Percentiles rank a stretch among this genome's conserved stretches.
These are phyloP conservation scores for Sextonia rubra DNA, from an alignment of 164 flowering plant genomes.

Conservation along the genomic window DNA sequence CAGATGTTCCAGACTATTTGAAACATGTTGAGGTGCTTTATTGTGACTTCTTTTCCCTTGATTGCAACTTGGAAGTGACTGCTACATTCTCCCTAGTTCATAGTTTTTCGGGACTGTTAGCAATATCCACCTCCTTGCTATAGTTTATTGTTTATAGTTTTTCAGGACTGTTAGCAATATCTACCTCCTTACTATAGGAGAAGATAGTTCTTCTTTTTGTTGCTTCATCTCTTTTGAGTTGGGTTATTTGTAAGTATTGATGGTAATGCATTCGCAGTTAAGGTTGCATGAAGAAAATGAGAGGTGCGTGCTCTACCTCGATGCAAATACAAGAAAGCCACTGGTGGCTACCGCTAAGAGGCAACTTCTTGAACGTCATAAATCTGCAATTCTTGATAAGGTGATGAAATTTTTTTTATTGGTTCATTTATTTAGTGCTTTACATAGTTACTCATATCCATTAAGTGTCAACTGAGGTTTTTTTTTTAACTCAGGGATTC, in stretches of 20 bases:
- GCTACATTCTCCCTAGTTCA: background rate
- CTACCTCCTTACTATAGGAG: background rate
- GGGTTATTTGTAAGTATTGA: slow-evolving; percentile 2
- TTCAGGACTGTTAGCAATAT: background rate
- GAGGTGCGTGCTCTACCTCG: slow-evolving; percentile 83
- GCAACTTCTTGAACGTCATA: slow-evolving; percentile 90
- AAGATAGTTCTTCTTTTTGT: background rate
- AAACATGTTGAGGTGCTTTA: slow-evolving; percentile 90
- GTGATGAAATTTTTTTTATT: slow-evolving; percentile 21
- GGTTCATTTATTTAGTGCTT: background rate
- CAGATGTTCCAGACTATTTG: slow-evolving; percentile 95
- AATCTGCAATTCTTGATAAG: slow-evolving; percentile 87
- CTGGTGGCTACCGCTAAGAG: slow-evolving; percentile 77
- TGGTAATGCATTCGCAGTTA: slow-evolving; percentile 37
- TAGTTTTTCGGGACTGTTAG: too few relatives aligned
- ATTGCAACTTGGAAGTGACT: background rate
- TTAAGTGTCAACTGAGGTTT: background rate
- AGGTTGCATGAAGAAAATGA: slow-evolving; percentile 98
- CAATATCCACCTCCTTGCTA: background rate
- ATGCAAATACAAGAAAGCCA: slow-evolving; percentile 76
- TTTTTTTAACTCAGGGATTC: slow-evolving; percentile 71
- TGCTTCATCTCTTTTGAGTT: background rate
- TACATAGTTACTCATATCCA: background rate
- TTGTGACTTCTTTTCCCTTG: slow-evolving; percentile 8
- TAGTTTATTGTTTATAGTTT: too few relatives aligned